Conservation (phyloP, 164 flowering plant species). For the Malania oleifera region DNA sequence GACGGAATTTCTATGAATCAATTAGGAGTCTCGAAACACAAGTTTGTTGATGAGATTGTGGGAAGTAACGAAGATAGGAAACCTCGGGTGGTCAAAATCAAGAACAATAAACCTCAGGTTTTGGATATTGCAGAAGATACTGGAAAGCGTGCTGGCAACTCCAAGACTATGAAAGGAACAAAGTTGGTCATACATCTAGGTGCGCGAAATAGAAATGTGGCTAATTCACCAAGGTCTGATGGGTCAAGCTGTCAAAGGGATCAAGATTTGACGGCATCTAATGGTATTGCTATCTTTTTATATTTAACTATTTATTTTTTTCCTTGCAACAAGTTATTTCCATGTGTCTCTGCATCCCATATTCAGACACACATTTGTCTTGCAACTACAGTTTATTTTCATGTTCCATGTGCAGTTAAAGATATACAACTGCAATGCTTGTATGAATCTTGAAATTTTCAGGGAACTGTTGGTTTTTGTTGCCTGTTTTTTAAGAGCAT, state of each 20-base stretch:
- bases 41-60: slow-evolving; percentile 43
- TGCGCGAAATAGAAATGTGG: slow-evolving; percentile 46
- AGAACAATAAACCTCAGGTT: slow-evolving; percentile 36
- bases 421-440: no score
- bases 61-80: slow-evolving; percentile 34
- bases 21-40: slow-evolving; percentile 45
- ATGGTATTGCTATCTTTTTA: slow-evolving; percentile 44
- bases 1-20: slow-evolving; percentile 49
- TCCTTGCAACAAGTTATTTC: background rate
- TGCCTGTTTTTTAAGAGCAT: no score
- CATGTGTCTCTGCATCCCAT: background rate
- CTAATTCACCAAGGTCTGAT: slow-evolving; percentile 62
- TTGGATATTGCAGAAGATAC: slow-evolving; percentile 36
- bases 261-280: slow-evolving; percentile 42
- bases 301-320: background rate
- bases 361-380: background rate
- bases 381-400: no score
- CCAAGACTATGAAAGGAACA: slow-evolving; percentile 58
- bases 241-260: slow-evolving; percentile 65
- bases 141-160: slow-evolving; percentile 36
- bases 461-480: no score
- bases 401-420: no score
- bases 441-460: no score
- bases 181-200: slow-evolving; percentile 87
- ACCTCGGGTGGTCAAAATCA: slow-evolving; percentile 36